These are phyloP conservation scores for Phanerodontia chrysosporium DNA, from an alignment of 768 basidiomycete species.

Conservation along the genomic window DNA sequence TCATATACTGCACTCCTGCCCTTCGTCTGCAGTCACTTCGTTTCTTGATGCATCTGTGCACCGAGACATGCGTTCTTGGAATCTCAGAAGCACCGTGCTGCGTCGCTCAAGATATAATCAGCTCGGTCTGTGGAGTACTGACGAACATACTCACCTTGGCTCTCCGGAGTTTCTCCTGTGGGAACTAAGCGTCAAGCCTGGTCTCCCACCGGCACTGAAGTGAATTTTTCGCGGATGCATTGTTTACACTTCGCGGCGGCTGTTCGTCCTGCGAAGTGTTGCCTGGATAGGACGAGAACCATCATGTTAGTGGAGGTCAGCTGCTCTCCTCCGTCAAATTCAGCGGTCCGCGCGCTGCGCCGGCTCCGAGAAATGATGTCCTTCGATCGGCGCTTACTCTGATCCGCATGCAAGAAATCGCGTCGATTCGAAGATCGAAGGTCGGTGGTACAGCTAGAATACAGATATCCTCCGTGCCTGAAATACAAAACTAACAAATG, in stretches of 20 bases:
- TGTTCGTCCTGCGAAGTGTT: not conserved
- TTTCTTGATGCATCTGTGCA: not conserved
- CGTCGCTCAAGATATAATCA: not conserved
- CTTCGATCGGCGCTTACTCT: not conserved
- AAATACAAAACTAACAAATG: constrained; percentile 19
- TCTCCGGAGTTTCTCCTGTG: not conserved
- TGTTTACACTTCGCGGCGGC: not conserved
- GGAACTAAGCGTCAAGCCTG: not conserved
- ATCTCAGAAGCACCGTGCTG: not conserved
- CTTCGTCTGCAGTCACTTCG: not conserved
- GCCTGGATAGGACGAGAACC: not conserved
- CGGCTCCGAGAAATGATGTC: not conserved
- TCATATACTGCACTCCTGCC: not conserved
- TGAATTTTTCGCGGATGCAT: not conserved
- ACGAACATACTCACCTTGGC: not conserved
- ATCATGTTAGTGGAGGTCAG: not conserved
- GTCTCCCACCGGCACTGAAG: not conserved
- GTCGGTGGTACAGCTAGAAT: not conserved
- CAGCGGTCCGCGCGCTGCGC: not conserved
- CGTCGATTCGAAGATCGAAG: not conserved
- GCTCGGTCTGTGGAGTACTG: not conserved
- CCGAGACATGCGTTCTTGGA: not conserved
- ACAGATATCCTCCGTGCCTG: not conserved
- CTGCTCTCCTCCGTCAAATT: not conserved
- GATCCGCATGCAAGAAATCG: not conserved